A percentile compares a stretch with the other conserved stretches of the same genome.
These are phyloP conservation scores for Shiraia bambusicola DNA, from an alignment of 2,329 filamentous ascomycete genomes.

Conservation along the genomic window DNA sequence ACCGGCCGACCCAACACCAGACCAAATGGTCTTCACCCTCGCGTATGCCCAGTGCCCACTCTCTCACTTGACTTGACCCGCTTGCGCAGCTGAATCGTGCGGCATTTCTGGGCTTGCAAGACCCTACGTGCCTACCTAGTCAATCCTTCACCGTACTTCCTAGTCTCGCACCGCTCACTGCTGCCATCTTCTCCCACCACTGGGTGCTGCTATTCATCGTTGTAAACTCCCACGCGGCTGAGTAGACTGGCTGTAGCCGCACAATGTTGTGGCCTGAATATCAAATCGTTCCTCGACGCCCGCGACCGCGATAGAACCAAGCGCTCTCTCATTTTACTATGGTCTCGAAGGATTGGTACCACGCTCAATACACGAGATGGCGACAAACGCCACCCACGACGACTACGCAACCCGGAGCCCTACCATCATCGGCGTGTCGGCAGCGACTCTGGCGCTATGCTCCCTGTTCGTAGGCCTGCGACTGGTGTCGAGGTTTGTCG, in stretches of 20 bases:
- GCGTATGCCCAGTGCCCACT: too few relatives aligned
- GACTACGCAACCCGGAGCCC: conserved; percentile 33
- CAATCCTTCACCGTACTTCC: conserved; percentile 18
- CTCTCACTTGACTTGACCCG: conserved; percentile 9
- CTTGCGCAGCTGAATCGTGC: conserved; percentile 15
- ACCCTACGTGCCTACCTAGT: too few relatives aligned
- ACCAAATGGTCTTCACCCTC: too few relatives aligned
- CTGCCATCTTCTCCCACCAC: conserved; percentile 1
- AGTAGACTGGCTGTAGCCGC: conserved; percentile 5
- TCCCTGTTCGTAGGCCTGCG: conserved; percentile 75
- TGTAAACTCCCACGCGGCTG: not conserved
- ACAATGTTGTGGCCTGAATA: conserved; percentile 21
- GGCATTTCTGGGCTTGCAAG: conserved; percentile 20
- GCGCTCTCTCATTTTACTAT: conserved; percentile 7
- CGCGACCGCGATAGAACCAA: conserved; percentile 29
- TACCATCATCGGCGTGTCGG: conserved; percentile 68
- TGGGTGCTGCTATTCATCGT: not conserved
- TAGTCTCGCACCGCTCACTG: not conserved
- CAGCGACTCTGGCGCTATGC: conserved; percentile 66
- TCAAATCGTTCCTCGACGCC: conserved; percentile 19
- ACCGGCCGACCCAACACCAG: too few relatives aligned
- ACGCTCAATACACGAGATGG: conserved; percentile 27
- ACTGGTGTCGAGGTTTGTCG: conserved; percentile 68
- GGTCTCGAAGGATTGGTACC: conserved; percentile 13
- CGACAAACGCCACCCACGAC: conserved; percentile 16